Evolutionary conservation across 441 rosid species (phyloP), one percentile per base, ranked within the genome.

Genomic region (Geranium incanum): DNA sequence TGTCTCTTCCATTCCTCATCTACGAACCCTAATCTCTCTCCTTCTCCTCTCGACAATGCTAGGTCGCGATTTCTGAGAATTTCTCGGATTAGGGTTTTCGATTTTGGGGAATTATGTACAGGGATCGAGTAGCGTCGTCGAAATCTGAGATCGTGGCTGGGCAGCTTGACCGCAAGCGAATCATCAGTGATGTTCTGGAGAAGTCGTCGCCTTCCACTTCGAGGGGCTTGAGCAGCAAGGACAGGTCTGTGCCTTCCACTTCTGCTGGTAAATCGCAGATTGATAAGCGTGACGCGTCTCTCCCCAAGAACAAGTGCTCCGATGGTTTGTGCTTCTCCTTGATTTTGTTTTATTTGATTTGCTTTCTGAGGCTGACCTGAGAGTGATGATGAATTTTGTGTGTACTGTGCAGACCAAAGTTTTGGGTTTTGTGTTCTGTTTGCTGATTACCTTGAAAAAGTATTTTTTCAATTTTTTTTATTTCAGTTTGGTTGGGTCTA

Each of bases 121-220:
- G 80, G 67, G 86, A 81, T 63, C 86, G 91, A 59, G 86, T 83
- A 60, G 88, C 84, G 16, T 81, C 92, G 0, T 87, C 87, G 81
- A 80, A 84, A 82, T 82, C 93, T 75, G 93, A 89, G 78, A 77
- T 89, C 28, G 83, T 85, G 1, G 86, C 85, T 12, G 88, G 86
- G 37, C 79, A 81, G 67, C 66, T 82, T 68, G 95, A 90, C 82
- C 93, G 93, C 43, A 86, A 86, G 81, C 87, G 95, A 6, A 43
- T 43, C 68, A 87, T 92, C 77, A 88, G 86, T 36, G 95, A 90
- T 75, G 94, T 88, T 59, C 83, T 92, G 70, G 96, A 92, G 86
- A 89, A 87, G 84, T 83, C 94, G 8, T 89, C 96, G 7, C 89
- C 97, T 68, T 92, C 94, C 23, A 89, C 97, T 68, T 87, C 96